These are phyloP conservation scores for Urostyla sp. DNA, from an alignment of 73 alveolate genomes.

Conservation along the genomic window DNA sequence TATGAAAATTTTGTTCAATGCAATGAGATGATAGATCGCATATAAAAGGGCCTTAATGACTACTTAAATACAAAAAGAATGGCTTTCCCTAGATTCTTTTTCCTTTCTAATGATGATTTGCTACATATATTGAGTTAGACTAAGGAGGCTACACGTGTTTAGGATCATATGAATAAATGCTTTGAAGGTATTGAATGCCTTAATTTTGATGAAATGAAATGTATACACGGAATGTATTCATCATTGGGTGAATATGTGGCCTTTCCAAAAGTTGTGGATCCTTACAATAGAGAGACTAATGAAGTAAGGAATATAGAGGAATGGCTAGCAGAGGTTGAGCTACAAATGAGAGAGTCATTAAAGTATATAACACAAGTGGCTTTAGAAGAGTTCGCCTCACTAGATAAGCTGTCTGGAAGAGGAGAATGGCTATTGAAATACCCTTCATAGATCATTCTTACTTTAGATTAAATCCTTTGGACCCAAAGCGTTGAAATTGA, in stretches of 20 bases:
- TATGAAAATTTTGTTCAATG: conserved; percentile 85
- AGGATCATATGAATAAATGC: conserved; percentile 83
- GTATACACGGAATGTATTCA: conserved; percentile 65
- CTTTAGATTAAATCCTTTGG: conserved; percentile 69
- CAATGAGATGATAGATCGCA: conserved; percentile 83
- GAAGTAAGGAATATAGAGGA: conserved; percentile 74
- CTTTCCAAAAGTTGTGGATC: conserved; percentile 72
- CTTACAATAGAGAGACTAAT: conserved; percentile 77
- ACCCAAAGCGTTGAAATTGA: conserved; percentile 58
- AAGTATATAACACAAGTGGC: conserved; percentile 32
- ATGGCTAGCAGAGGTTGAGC: conserved; percentile 76
- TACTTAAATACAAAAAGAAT: conserved; percentile 87
- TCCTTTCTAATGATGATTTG: conserved; percentile 87
- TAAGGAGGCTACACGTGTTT: conserved; percentile 84
- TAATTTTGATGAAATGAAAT: conserved; percentile 67
- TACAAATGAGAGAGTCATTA: conserved; percentile 62
- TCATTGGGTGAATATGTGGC: conserved; percentile 82
- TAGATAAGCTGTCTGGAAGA: too few relatives aligned
- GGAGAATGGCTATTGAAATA: conserved; percentile 61
- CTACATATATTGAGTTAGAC: conserved; percentile 79
- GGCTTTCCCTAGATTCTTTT: conserved; percentile 92
- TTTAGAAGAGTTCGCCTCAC: conserved; percentile 42
- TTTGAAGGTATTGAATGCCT: conserved; percentile 85
- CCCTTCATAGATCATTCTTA: conserved; percentile 62
- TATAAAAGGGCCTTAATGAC: conserved; percentile 83